These are phyloP conservation scores for Quercus engelmannii DNA, from an alignment of 306 rosid genomes.

Conservation along the genomic window DNA sequence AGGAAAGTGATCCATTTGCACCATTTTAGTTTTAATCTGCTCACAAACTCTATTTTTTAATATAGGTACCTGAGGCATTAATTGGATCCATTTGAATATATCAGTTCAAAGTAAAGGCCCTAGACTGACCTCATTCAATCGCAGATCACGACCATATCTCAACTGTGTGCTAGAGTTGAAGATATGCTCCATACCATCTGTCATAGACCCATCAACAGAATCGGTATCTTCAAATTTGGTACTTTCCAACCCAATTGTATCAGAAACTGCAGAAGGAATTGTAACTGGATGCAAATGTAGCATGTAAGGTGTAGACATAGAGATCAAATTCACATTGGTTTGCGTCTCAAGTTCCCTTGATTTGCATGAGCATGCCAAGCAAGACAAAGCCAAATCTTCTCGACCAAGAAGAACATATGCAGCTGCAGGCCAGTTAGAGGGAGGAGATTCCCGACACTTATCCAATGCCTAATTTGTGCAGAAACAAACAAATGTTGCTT, in stretches of 20 bases:
- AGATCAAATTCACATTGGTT: constrained; percentile 81
- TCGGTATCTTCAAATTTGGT: constrained; percentile 89
- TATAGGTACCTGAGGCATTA: not conserved
- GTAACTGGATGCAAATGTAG: constrained; percentile 92
- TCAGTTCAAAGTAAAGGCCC: constrained; percentile 7
- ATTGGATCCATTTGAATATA: constrained; percentile 13
- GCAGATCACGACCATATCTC: constrained; percentile 93
- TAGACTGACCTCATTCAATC: constrained; percentile 84
- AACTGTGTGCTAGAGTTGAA: constrained; percentile 96
- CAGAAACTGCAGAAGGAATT: constrained; percentile 86
- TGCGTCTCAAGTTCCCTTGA: constrained; percentile 76
- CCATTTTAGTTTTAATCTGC: not conserved
- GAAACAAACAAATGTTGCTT: constrained; percentile 18
- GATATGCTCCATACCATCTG: constrained; percentile 98
- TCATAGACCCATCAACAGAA: constrained; percentile 83
- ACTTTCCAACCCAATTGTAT: constrained; percentile 77
- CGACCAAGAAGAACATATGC: constrained; percentile 96
- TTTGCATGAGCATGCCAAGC: constrained; percentile 63
- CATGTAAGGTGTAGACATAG: constrained; percentile 96
- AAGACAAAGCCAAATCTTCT: constrained; percentile 97
- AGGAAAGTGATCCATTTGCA: not conserved
- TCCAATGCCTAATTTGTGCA: constrained; percentile 75
- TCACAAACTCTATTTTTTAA: not conserved
- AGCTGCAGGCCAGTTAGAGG: constrained; percentile 92
- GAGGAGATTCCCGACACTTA: constrained; percentile 96